These are phyloP conservation scores for Cyclostephanos invisitatus DNA, from an alignment of 108 stramenopile genomes.

Conservation along the genomic window DNA sequence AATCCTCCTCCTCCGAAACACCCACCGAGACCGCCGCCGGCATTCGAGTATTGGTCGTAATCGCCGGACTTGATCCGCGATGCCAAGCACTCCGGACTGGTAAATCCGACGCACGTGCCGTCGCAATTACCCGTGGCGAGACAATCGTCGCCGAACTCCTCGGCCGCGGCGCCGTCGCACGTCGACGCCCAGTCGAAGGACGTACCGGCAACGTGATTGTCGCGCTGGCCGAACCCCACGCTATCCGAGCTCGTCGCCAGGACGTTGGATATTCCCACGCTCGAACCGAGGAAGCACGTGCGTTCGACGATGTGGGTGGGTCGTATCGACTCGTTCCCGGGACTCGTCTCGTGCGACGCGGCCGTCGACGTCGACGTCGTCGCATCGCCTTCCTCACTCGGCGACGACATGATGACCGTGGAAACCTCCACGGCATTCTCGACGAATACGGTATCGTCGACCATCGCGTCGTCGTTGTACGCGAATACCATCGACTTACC, in stretches of 20 bases:
- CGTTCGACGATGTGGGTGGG: conserved; percentile 36
- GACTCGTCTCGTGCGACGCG: not conserved
- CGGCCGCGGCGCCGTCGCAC: conserved; percentile 39
- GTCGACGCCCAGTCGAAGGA: conserved; percentile 31
- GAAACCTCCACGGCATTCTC: conserved; percentile 35
- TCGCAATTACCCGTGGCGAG: conserved; percentile 20
- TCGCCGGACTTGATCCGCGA: not conserved
- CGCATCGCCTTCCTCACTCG: not conserved
- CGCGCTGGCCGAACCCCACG: conserved; percentile 33
- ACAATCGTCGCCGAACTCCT: conserved; percentile 39
- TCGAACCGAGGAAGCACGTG: conserved; percentile 42
- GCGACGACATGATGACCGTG: conserved; percentile 33
- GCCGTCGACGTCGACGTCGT: not conserved
- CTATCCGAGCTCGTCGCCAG: conserved; percentile 22
- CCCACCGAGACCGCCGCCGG: not conserved
- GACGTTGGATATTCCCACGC: conserved; percentile 44
- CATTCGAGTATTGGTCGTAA: not conserved
- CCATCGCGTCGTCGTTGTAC: conserved; percentile 42
- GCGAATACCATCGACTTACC: conserved; percentile 41
- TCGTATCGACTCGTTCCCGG: not conserved
- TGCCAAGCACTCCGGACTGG: conserved; percentile 21
- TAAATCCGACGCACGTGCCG: conserved; percentile 41
- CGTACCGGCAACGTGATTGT: conserved; percentile 39
- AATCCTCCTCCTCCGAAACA: not conserved
- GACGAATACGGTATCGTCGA: conserved; percentile 34